These are phyloP conservation scores for Epichloe hybrida DNA, from an alignment of 2,329 filamentous ascomycete species.

Conservation along the genomic window DNA sequence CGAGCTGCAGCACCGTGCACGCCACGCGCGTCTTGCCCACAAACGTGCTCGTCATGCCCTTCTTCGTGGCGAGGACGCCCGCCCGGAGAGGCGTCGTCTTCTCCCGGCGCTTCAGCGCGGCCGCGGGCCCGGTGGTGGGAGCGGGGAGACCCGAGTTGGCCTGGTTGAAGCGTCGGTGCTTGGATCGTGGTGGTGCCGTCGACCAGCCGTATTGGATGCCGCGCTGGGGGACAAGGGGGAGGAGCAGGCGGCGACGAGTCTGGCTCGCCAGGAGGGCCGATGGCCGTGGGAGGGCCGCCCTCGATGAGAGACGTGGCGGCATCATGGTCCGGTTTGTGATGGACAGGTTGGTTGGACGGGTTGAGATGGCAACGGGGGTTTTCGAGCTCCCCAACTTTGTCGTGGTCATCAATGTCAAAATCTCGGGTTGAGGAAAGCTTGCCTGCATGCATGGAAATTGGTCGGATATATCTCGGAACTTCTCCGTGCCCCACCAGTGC, in stretches of 20 bases:
- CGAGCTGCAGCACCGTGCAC: slow-evolving; percentile 88
- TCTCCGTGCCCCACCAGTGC: too few relatives aligned
- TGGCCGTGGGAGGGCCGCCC: slow-evolving; percentile 29
- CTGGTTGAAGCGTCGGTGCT: slow-evolving; percentile 49
- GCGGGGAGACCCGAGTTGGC: slow-evolving; percentile 39
- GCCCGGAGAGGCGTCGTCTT: slow-evolving; percentile 55
- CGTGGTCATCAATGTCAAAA: not conserved
- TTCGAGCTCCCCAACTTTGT: too few relatives aligned
- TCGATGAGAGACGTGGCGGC: slow-evolving; percentile 31
- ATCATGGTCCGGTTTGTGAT: slow-evolving; percentile 18
- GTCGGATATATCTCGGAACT: slow-evolving; percentile 8
- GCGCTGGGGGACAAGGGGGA: slow-evolving; percentile 30
- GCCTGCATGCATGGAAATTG: not conserved
- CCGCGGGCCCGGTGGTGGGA: slow-evolving; percentile 44
- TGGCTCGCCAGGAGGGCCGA: slow-evolving; percentile 13
- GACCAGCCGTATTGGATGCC: slow-evolving; percentile 49
- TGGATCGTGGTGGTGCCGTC: slow-evolving; percentile 36
- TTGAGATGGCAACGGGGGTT: too few relatives aligned
- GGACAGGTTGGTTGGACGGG: too few relatives aligned
- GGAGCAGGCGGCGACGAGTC: slow-evolving; percentile 27
- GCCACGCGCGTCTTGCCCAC: slow-evolving; percentile 64
- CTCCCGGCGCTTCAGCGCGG: slow-evolving; percentile 44
- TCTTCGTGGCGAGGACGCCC: slow-evolving; percentile 77
- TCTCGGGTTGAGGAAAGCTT: not conserved
- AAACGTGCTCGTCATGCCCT: slow-evolving; percentile 91